These are phyloP conservation scores for Raddia distichophylla DNA, from an alignment of 176 grass and related monocot species.

Conservation along the genomic window DNA sequence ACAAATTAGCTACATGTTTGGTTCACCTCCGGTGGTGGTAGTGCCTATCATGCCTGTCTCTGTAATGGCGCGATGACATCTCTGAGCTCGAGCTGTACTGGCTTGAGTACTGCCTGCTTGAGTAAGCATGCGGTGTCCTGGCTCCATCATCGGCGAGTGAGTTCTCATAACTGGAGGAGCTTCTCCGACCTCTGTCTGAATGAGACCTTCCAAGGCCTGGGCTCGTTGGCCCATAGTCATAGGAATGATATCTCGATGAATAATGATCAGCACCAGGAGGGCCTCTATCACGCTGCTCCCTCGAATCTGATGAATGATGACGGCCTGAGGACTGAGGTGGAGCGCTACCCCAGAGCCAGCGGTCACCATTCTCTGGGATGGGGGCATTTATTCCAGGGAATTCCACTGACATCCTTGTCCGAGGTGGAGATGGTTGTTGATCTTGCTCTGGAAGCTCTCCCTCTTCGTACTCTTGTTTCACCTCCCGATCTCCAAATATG, in stretches of 20 bases:
- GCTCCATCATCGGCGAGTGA: constrained; percentile 40
- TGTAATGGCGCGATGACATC: constrained; percentile 33
- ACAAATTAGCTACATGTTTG: constrained; percentile 18
- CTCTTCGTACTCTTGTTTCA: constrained; percentile 64
- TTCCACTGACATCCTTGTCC: constrained; percentile 71
- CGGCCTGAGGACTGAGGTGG: constrained; percentile 36
- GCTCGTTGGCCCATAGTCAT: constrained; percentile 45
- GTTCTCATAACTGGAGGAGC: constrained; percentile 52
- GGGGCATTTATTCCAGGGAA: constrained; percentile 93
- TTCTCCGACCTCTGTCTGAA: constrained; percentile 61
- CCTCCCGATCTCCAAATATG: constrained; percentile 74
- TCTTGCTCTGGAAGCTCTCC: constrained; percentile 73
- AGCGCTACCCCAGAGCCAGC: constrained; percentile 60
- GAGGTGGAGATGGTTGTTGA: constrained; percentile 37
- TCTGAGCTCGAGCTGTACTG: constrained; percentile 43
- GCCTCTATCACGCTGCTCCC: constrained; percentile 49
- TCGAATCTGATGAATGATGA: constrained; percentile 43
- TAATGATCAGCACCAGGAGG: constrained; percentile 51
- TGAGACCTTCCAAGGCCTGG: constrained; percentile 51
- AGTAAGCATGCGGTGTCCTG: constrained; percentile 46
- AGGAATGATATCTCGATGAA: constrained; percentile 60
- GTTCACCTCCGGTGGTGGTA: constrained; percentile 55
- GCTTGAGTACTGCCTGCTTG: constrained; percentile 41
- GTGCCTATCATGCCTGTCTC: constrained; percentile 56
- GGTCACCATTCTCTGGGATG: constrained; percentile 78